Evolutionary conservation across 2,329 filamentous ascomycete genomes (phyloP).

Genomic region (Fusarium sp.): DNA sequence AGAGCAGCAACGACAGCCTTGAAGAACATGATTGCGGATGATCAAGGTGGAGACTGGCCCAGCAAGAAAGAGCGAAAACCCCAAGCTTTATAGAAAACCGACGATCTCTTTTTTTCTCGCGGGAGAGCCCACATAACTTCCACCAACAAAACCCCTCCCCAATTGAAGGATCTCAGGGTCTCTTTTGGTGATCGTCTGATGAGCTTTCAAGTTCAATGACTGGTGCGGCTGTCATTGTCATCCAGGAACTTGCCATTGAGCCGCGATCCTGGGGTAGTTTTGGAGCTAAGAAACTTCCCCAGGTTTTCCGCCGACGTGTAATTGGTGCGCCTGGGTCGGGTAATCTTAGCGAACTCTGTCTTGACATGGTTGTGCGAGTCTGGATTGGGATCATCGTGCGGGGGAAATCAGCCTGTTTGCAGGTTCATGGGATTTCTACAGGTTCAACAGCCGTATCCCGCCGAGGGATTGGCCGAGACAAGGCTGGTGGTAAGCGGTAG

Average conservation of each 20-base stretch:
- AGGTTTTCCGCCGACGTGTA: constrained; percentile 11
- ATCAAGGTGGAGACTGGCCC: constrained; percentile 1
- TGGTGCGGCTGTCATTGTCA: constrained; percentile 26
- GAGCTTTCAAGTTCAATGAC: constrained; percentile 11
- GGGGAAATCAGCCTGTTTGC: constrained; percentile 25
- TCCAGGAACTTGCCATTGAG: constrained; percentile 6
- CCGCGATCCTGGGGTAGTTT: constrained; percentile 16
- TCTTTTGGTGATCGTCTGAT: constrained; percentile 20
- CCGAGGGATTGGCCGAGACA: constrained; percentile 17
- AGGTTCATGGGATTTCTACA: neutral
- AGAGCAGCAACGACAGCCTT: constrained; percentile 26
- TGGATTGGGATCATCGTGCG: constrained; percentile 35
- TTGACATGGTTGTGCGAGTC: constrained; percentile 13
- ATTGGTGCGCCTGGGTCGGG: constrained; percentile 31
- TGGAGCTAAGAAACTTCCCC: constrained; percentile 29
- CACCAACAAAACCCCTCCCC: constrained; percentile 11
- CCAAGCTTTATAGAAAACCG: constrained; percentile 27
- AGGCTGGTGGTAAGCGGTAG: neutral
- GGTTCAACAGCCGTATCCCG: neutral
- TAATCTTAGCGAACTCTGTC: constrained; percentile 16
- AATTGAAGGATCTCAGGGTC: neutral
- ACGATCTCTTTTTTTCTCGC: neutral
- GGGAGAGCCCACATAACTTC: constrained; percentile 11
- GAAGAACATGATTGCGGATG: constrained; percentile 29
- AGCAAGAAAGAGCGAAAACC: neutral